Evolutionary conservation across 305 asterid species (phyloP).

Genomic region (Fraxinus velutina): DNA sequence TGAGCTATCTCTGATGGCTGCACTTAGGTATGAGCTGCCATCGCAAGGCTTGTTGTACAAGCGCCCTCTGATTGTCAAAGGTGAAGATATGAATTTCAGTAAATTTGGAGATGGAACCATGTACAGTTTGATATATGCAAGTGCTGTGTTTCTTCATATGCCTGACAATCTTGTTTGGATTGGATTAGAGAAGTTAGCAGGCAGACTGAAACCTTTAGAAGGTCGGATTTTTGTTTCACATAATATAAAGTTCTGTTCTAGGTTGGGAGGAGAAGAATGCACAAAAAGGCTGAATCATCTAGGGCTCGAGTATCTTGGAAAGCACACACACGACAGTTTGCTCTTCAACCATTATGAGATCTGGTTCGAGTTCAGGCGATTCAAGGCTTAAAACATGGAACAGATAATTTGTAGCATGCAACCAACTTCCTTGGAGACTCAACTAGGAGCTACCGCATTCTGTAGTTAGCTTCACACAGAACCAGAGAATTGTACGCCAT

Average conservation of each 20-base stretch:
- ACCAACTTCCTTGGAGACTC: neutral
- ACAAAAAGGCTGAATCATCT: slow-evolving; percentile 52
- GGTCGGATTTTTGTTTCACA: slow-evolving; percentile 93
- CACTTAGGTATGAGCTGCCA: slow-evolving; percentile 84
- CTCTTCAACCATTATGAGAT: slow-evolving; percentile 91
- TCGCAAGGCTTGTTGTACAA: slow-evolving; percentile 78
- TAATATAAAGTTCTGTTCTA: slow-evolving; percentile 86
- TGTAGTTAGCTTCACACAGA: neutral
- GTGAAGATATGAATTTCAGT: slow-evolving; percentile 91
- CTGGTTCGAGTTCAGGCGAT: slow-evolving; percentile 78
- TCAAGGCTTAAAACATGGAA: slow-evolving; percentile 34
- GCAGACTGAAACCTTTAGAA: slow-evolving; percentile 56
- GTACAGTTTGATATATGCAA: slow-evolving; percentile 78
- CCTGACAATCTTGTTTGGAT: slow-evolving; percentile 89
- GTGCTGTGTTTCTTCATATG: slow-evolving; percentile 93
- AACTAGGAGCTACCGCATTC: neutral
- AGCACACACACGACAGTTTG: slow-evolving; percentile 81
- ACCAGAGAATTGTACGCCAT: neutral
- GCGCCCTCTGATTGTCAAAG: slow-evolving; percentile 79
- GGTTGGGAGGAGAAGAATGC: slow-evolving; percentile 89
- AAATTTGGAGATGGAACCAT: slow-evolving; percentile 52
- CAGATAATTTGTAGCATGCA: slow-evolving; percentile 5
- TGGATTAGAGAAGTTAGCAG: slow-evolving; percentile 68
- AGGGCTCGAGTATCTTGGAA: slow-evolving; percentile 80
- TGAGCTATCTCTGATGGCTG: slow-evolving; percentile 92